Base-by-base conservation (phyloP, 1,284 basidiomycete species). In the Puccinia novopanici region DNA sequence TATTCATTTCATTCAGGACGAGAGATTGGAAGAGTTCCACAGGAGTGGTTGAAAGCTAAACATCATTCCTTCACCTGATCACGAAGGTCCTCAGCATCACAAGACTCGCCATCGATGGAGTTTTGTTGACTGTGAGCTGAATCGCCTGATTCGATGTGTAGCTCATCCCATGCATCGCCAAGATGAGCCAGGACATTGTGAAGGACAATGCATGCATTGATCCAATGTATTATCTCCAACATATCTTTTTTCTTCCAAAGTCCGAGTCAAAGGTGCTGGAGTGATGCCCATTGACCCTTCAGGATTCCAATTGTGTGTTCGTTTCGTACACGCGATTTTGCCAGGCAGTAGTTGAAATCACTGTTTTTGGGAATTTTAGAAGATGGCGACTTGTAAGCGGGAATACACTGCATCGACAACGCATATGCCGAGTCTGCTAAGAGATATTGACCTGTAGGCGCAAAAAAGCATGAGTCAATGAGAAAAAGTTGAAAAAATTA, bases 281-380 rank as follows among this genome's bases (percentile, higher is more conserved):
- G 65, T n/a, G 65, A 67, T 24, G 73, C 73, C 73, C 73, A 75
- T 10, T 57, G 34, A 4, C 73, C 73, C 40, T 75, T 75, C 8
- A 75, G 59, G 24, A 75, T 75, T 12, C 74, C 74, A 48, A 75
- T 75, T 17, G 57, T 48, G n/a, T 75, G 74, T 52, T 63, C 59
- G 12, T 75, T 75, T 10, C 45, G 42, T 34, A 75, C 59, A 4
- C 59, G 57, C 4, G 59, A 37, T 27, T 75, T 61, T 9, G 55
- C 55, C 19, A 75, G 3, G 45, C 74, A 75, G 24, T 65, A 75
- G 45, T 75, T 75, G 50, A 75, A 75, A 6, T 75, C 40, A 3
- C 5, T 42, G 50, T 75, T 75, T 5, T 9, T 19, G 13, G 22
- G 17, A 3, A 34, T 67, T 19, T 76, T 40, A 30, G 74, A 10